A percentile compares a stretch with the other conserved stretches of the same genome.
Evolutionary conservation across 768 basidiomycete species (phyloP).

Genomic region (Collybiopsis luxurians): DNA sequence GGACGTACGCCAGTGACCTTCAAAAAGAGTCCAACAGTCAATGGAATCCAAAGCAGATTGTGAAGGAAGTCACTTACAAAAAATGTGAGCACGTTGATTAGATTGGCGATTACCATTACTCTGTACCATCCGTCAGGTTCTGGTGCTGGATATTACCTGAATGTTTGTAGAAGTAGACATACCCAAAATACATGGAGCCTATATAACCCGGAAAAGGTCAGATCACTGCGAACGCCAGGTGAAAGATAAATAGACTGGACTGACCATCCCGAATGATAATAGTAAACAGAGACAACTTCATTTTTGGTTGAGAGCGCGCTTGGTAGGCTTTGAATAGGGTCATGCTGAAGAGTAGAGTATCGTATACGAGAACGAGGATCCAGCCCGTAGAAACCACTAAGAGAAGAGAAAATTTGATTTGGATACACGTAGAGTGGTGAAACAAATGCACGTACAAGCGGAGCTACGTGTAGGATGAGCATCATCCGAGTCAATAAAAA

Average conservation of each 20-base stretch:
- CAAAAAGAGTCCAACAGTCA: not conserved
- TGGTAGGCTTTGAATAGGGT: slow-evolving; percentile 1
- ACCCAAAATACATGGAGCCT: slow-evolving; percentile 4
- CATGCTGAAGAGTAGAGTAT: not conserved
- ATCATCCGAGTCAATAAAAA: no score
- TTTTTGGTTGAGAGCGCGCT: not conserved
- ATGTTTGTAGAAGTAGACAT: not conserved
- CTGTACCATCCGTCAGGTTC: not conserved
- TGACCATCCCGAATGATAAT: not conserved
- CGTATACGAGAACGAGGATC: not conserved
- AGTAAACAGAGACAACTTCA: not conserved
- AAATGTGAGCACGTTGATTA: not conserved
- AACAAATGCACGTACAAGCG: not conserved
- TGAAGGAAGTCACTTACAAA: not conserved
- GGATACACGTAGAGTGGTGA: no score
- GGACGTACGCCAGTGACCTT: not conserved
- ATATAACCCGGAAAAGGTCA: not conserved
- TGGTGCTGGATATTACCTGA: not conserved
- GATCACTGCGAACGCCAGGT: no score
- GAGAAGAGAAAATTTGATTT: no score
- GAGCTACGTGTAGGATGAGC: not conserved
- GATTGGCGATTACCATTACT: not conserved
- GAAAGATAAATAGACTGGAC: no score
- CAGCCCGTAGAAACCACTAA: not conserved
- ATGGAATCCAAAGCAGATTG: no score